These are phyloP conservation scores for Mesembryanthemum crystallinum DNA, from an alignment of 148 eudicot species.

Conservation along the genomic window DNA sequence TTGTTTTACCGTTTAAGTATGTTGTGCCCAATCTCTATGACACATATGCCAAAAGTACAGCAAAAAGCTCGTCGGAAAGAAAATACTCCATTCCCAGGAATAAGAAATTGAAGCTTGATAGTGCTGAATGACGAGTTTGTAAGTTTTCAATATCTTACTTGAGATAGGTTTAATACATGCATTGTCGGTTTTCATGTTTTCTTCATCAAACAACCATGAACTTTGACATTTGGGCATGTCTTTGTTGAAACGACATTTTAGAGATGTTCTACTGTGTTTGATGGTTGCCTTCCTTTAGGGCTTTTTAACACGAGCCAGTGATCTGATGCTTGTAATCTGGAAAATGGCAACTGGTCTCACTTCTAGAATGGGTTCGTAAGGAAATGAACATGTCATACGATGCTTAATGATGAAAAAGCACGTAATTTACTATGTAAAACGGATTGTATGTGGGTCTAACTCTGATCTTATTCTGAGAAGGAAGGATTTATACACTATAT, in stretches of 20 bases:
- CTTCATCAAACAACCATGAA: background rate
- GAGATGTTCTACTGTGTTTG: background rate
- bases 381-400: too few relatives aligned
- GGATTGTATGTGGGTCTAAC: too few relatives aligned
- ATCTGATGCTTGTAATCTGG: background rate
- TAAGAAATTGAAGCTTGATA: background rate
- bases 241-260: background rate
- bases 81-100: background rate
- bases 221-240: background rate
- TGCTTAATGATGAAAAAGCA: too few relatives aligned
- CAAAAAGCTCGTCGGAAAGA: background rate
- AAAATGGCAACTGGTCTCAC: background rate
- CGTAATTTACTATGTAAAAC: too few relatives aligned
- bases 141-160: background rate
- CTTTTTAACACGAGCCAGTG: background rate
- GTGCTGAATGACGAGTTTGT: background rate
- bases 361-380: background rate
- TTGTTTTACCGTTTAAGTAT: conserved; percentile 20
- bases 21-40: background rate
- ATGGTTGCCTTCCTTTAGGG: background rate
- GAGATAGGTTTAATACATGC: background rate
- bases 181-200: background rate
- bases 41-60: background rate
- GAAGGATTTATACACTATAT: too few relatives aligned
- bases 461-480: too few relatives aligned